phyloP scores from a whole-genome alignment of 129 eudicot genomes.

The Chrysanthemum lavandulifolium region DNA sequence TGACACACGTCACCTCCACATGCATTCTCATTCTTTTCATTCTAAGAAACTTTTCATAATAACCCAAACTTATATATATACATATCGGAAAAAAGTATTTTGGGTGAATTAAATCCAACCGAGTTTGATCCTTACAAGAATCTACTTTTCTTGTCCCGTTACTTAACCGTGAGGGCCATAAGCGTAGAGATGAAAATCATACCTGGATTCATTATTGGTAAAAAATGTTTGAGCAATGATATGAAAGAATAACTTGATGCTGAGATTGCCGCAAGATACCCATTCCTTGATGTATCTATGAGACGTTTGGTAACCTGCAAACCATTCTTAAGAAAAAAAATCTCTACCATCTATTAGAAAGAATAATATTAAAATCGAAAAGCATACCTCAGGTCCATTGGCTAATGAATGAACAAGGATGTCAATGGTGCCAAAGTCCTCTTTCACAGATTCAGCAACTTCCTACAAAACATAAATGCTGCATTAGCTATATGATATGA shows the following conservation, averaged over 20 bases:
- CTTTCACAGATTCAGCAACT: conserved; percentile 73
- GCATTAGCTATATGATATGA: too few species aligned
- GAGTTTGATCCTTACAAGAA: too few species aligned
- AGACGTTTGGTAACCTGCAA: conserved; percentile 14
- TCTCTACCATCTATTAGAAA: background rate
- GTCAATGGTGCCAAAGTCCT: conserved; percentile 83
- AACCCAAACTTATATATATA: too few species aligned
- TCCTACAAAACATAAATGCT: conserved; percentile 40
- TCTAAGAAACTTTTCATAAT: too few species aligned
- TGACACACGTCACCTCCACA: too few species aligned
- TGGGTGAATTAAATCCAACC: too few species aligned
- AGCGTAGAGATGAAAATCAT: background rate
- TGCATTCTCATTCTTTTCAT: too few species aligned
- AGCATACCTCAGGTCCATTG: conserved; percentile 78
- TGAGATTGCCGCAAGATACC: conserved; percentile 8
- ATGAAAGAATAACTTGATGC: conserved; percentile 17
- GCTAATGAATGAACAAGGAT: conserved; percentile 91
- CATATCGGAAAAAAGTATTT: too few species aligned
- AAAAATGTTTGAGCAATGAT: conserved; percentile 11
- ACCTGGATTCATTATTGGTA: conserved; percentile 19
- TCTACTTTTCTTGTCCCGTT: too few species aligned
- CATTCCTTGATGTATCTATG: conserved; percentile 1
- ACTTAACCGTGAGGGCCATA: too few species aligned
- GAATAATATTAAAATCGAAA: too few species aligned
- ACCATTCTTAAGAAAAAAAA: too few species aligned